phyloP scores from a whole-genome alignment of 2,329 filamentous ascomycete species.

The Dissoconium aciculare region DNA sequence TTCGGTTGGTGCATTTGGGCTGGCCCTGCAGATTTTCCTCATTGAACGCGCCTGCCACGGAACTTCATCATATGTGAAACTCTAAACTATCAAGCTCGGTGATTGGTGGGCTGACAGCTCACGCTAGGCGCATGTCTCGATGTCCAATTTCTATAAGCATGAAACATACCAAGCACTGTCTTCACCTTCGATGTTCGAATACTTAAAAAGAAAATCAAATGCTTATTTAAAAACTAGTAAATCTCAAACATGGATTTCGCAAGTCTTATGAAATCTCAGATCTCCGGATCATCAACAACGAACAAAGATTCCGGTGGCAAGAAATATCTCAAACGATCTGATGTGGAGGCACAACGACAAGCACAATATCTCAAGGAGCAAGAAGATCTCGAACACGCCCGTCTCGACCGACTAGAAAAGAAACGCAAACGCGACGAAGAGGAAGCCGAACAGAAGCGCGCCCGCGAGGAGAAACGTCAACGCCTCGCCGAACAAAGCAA shows the following conservation, averaged over 20 bases:
- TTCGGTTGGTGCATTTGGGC: too few species aligned
- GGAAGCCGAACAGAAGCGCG: constrained; percentile 50
- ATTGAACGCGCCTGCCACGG: too few species aligned
- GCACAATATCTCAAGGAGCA: constrained; percentile 73
- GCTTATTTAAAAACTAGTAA: too few species aligned
- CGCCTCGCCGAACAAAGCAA: constrained; percentile 69
- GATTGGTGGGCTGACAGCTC: too few species aligned
- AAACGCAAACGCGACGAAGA: constrained; percentile 90
- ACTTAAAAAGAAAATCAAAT: too few species aligned
- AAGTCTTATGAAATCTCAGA: constrained; percentile 80
- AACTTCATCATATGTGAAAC: too few species aligned
- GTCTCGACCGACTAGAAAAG: constrained; percentile 51
- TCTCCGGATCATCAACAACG: constrained; percentile 49
- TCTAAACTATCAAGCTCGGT: too few species aligned
- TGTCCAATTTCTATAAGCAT: too few species aligned
- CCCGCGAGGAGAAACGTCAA: constrained; percentile 67
- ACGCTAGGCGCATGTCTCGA: too few species aligned
- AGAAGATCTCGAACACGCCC: constrained; percentile 54
- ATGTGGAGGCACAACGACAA: constrained; percentile 68
- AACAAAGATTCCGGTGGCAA: constrained; percentile 40
- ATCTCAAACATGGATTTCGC: constrained; percentile 73
- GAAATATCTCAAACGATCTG: constrained; percentile 75
- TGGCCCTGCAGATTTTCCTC: too few species aligned
- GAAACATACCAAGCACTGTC: too few species aligned
- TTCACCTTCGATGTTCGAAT: too few species aligned